Evolutionary conservation across 768 basidiomycete genomes (phyloP), one percentile per base, ranked within the genome.

Genomic region (Pleurotus sapidus): DNA sequence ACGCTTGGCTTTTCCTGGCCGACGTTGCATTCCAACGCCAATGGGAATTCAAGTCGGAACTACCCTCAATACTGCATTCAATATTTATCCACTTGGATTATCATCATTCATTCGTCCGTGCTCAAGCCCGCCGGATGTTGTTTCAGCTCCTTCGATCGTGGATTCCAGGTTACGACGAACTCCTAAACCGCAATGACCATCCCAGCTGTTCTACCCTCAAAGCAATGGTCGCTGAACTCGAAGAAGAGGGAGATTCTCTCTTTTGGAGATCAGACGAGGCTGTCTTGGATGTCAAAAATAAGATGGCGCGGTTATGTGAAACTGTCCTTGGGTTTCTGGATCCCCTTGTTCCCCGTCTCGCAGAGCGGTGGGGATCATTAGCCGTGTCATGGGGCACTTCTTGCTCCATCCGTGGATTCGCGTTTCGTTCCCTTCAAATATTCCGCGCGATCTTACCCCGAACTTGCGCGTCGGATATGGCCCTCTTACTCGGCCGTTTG

Each of bases 391-490:
- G 95, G 87, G 89, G 92, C 3, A 94, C 93, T 11, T 79, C 87
- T 1, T 96, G 93, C 65, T 89, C 91, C 14, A 92, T 93, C 59
- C 85, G 93, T 47, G 84, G 86, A 39, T 85, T 87, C 17, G 93
- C 95, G 2, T 92, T 91, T 72, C 83, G 94, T 30, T 95, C 94
- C 8, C 76, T 97, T 58, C 95, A 97, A 68, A 77, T 94, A n/a
- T 94, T 92, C 72, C 87, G 93, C 38, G 84, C 89, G 1, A 75
- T 97, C 18, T 82, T 85, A 66, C 89, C 93, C 0, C 76, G 80
- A 24, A 80, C 93, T 40, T 86, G 84, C 53, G 83, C 86, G 57
- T 72, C 78, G 6, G 88, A 91, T 69, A 77, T 97, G 15, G 89
- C 90, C 1, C 80, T 88, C 48, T 77, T 95, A 20, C 79, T 98